These are phyloP conservation scores for Heracleum sosnowskyi DNA, from an alignment of 129 eudicot genomes.

Conservation along the genomic window DNA sequence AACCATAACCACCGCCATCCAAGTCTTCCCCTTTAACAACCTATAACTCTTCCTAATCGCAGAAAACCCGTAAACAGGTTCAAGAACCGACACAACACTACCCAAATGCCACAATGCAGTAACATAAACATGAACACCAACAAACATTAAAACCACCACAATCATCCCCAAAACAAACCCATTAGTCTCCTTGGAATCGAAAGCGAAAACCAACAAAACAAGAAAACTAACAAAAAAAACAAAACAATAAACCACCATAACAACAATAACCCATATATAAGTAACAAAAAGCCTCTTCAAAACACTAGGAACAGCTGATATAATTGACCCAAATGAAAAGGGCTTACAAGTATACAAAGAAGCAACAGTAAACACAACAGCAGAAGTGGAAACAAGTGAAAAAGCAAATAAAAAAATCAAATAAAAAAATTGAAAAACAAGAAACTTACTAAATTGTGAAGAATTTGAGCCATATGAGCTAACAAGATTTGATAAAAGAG, in stretches of 20 bases:
- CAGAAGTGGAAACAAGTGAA: constrained; percentile 56
- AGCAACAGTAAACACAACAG: constrained; percentile 61
- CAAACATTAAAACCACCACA: constrained; percentile 43
- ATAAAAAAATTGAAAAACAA: constrained; percentile 39
- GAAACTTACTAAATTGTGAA: constrained; percentile 29
- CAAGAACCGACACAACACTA: constrained; percentile 76
- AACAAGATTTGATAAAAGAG: constrained; percentile 33
- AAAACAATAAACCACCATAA: constrained; percentile 47
- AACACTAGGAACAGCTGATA: constrained; percentile 45
- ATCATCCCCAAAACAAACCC: constrained; percentile 44
- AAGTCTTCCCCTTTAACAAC: constrained; percentile 51
- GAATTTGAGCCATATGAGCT: constrained; percentile 19
- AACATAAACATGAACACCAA: constrained; percentile 71
- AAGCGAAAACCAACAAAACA: constrained; percentile 45
- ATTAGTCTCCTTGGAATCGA: constrained; percentile 36
- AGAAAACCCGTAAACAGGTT: constrained; percentile 58
- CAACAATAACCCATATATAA: constrained; percentile 55
- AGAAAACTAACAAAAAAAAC: constrained; percentile 40
- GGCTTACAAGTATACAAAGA: constrained; percentile 47
- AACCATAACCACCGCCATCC: constrained; percentile 54
- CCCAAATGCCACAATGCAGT: constrained; percentile 83
- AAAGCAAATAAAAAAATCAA: constrained; percentile 48
- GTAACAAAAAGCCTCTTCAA: constrained; percentile 71
- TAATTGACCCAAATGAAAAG: constrained; percentile 26
- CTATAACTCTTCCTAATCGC: constrained; percentile 79